These are phyloP conservation scores for Suaeda aralocaspica DNA, from an alignment of 148 eudicot species.

Conservation along the genomic window DNA sequence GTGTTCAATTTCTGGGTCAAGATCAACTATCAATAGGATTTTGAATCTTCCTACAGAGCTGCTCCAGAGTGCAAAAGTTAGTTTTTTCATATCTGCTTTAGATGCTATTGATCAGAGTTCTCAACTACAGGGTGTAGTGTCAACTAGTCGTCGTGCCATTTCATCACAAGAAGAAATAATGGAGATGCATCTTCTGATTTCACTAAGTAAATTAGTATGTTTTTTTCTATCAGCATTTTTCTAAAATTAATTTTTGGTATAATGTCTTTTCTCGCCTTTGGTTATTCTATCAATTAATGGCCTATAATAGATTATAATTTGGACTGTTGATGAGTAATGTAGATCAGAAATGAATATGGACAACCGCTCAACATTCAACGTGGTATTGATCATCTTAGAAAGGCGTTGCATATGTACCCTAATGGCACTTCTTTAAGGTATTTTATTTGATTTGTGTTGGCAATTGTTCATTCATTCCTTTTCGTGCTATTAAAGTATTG, in stretches of 20 bases:
- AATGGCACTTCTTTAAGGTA: constrained; percentile 64
- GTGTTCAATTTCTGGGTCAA: constrained; percentile 61
- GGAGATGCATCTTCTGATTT: constrained; percentile 71
- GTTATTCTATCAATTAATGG: constrained; percentile 4
- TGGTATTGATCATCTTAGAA: constrained; percentile 71
- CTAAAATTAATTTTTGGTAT: not conserved
- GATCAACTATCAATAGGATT: constrained; percentile 52
- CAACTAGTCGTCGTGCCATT: constrained; percentile 55
- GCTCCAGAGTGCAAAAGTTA: constrained; percentile 64
- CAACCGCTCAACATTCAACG: constrained; percentile 49
- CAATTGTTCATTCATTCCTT: constrained; percentile 5
- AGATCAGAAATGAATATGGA: constrained; percentile 61
- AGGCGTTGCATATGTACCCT: constrained; percentile 79
- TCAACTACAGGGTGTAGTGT: constrained; percentile 61
- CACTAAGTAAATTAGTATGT: constrained; percentile 75
- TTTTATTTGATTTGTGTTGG: not conserved
- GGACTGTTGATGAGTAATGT: constrained; percentile 14
- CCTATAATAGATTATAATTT: constrained; percentile 5
- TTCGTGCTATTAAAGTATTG: not conserved
- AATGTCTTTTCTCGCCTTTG: constrained; percentile 1
- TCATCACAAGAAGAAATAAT: constrained; percentile 51
- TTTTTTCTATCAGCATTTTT: constrained; percentile 8
- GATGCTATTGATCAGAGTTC: constrained; percentile 60
- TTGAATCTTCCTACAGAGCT: constrained; percentile 60
- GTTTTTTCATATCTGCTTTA: constrained; percentile 77